Percentiles rank a stretch among this genome's conserved stretches.
phyloP scores from a whole-genome alignment of 108 stramenopile species.

The Licmophora abbreviata region DNA sequence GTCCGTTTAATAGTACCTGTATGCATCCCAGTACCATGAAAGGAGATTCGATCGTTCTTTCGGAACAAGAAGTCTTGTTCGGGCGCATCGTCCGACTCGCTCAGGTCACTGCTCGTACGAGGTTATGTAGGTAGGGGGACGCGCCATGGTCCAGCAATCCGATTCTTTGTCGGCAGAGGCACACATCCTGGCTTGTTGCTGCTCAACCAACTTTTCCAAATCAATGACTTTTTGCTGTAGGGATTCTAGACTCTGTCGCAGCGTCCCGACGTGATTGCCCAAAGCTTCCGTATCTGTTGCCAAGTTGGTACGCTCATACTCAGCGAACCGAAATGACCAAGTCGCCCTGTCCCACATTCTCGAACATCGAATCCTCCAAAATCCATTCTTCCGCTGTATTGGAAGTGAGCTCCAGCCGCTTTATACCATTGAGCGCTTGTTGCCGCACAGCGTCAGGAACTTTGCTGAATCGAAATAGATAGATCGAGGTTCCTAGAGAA shows the following conservation, averaged over 20 bases:
- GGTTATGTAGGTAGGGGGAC: too few relatives aligned
- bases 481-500: too few relatives aligned
- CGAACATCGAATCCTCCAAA: background rate
- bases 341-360: constrained; percentile 17
- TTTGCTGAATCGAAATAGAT: constrained; percentile 38
- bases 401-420: constrained; percentile 6
- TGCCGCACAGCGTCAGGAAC: constrained; percentile 20
- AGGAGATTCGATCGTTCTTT: too few relatives aligned
- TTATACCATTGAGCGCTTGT: constrained; percentile 23
- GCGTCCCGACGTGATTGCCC: background rate
- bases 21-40: too few relatives aligned
- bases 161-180: too few relatives aligned
- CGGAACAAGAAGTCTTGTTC: too few relatives aligned
- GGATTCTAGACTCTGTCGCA: background rate
- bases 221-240: background rate
- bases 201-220: too few relatives aligned
- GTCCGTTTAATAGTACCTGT: too few relatives aligned
- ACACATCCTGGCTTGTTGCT: too few relatives aligned
- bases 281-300: background rate
- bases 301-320: background rate
- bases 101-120: too few relatives aligned
- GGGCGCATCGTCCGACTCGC: too few relatives aligned
- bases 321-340: constrained; percentile 22
- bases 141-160: too few relatives aligned
- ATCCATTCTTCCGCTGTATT: constrained; percentile 13